Evolutionary conservation across 2,329 filamentous ascomycete species (phyloP), one percentile per base, ranked within the genome.

Genomic region (Pseudopithomyces maydicus): DNA sequence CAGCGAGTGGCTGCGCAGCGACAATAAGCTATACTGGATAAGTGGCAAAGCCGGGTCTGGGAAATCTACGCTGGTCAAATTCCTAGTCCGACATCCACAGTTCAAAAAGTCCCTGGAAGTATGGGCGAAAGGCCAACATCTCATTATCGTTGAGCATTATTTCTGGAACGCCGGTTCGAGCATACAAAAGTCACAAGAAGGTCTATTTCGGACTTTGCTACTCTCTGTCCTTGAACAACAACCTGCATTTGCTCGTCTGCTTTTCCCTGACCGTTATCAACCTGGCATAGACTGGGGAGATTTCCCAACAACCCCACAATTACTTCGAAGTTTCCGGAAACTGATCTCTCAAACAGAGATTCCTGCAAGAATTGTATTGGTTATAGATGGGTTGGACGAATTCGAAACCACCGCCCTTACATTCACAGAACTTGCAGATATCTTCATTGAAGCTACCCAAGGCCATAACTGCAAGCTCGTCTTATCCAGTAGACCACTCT

Each of bases 401-500:
- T 54, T 39, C n/a, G 43, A 38, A 17, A 6, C 44, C n/a, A 33
- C 26, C 2, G 4, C 17, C 12, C 17, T 11, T 1, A 19, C 15
- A 2, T 33, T 19, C n/a, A 35, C 33, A 6, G 54, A 54, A 10
- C 39, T 57, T 10, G 44, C 50, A 1, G 41, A 54, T 10, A 48
- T 49, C 2, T 54, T 54, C 20, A 15, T 54, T 2, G 7, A 14
- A n/a, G 45, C 46, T 15, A 52, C 57, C 4, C 4, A 38, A 7
- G 47, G 50, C 17, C 29, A 20, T 0, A 36, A 54, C 19, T 14
- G 52, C 49, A 54, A 64, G 56, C 26, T 35, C 41, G 2, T 61
- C n/a, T 22, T 62, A 2, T 59, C 58, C 5, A 64, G 61, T 17
- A 41, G 58, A 17, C 59, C 58, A 7, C 54, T 56, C 11, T 29